These are phyloP conservation scores for Ascochyta viciae-villosae DNA, from an alignment of 2,329 filamentous ascomycete genomes.

Conservation along the genomic window DNA sequence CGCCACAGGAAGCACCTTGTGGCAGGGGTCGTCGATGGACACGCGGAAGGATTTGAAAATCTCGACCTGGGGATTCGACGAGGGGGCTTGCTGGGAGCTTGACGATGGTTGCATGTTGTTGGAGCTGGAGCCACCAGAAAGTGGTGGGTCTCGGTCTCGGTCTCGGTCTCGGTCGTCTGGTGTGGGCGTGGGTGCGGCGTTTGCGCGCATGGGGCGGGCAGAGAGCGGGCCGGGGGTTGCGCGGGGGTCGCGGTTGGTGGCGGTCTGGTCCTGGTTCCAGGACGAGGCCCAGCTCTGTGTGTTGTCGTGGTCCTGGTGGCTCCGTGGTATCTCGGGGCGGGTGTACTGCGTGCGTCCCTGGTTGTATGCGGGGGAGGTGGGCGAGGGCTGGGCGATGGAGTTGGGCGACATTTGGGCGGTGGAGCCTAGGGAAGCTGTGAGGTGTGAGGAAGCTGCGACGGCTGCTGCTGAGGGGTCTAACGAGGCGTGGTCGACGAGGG, in stretches of 20 bases:
- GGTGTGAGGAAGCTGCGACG: slow-evolving; percentile 58
- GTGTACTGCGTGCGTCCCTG: slow-evolving; percentile 41
- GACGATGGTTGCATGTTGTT: slow-evolving; percentile 34
- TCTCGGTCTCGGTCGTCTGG: slow-evolving; percentile 43
- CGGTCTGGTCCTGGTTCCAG: slow-evolving; percentile 38
- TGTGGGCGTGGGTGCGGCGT: slow-evolving; percentile 38
- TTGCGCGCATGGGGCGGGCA: slow-evolving; percentile 39
- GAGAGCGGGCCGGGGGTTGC: slow-evolving; percentile 41
- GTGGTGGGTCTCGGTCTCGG: slow-evolving; percentile 42
- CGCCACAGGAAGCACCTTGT: slow-evolving; percentile 94
- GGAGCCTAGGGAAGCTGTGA: slow-evolving; percentile 56
- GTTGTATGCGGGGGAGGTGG: slow-evolving; percentile 58
- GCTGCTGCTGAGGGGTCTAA: slow-evolving; percentile 60
- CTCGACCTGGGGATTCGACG: slow-evolving; percentile 70
- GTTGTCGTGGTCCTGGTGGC: slow-evolving; percentile 41
- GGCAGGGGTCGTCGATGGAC: slow-evolving; percentile 96
- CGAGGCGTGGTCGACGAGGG: slow-evolving; percentile 51
- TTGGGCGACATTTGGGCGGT: slow-evolving; percentile 51
- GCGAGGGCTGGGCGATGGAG: slow-evolving; percentile 54
- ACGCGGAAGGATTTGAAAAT: slow-evolving; percentile 99
- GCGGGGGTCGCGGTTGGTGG: slow-evolving; percentile 41
- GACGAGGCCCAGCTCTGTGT: slow-evolving; percentile 35
- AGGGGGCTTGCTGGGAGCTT: slow-evolving; percentile 32
- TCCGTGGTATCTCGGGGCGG: slow-evolving; percentile 38
- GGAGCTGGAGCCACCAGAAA: slow-evolving; percentile 43